Percentiles rank a stretch among this genome's conserved stretches.
Evolutionary conservation across 257 asterid genomes (phyloP).

Genomic region (Petunia axillaris): DNA sequence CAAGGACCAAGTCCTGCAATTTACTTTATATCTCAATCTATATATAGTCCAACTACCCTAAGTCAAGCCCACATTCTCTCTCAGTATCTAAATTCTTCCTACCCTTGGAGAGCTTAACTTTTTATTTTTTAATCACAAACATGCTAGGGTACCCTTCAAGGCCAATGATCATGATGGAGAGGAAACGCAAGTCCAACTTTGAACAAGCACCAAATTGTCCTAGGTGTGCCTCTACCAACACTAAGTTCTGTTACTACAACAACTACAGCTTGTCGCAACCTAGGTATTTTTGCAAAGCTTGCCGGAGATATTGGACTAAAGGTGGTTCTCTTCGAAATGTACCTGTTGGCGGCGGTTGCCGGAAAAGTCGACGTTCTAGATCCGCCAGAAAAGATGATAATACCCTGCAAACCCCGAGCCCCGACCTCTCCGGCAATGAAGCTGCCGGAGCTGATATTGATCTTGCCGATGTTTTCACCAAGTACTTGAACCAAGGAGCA

Average conservation of each 20-base stretch:
- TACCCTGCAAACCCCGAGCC: conserved; percentile 12
- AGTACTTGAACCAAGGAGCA: conserved; percentile 56
- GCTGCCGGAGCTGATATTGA: conserved; percentile 51
- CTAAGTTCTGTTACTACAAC: conserved; percentile 89
- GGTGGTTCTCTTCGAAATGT: conserved; percentile 82
- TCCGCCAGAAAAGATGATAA: conserved; percentile 32
- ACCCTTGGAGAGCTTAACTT: background rate
- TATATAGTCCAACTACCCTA: conserved; percentile 33
- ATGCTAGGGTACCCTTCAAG: conserved; percentile 42
- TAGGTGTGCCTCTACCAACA: conserved; percentile 81
- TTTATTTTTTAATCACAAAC: conserved; percentile 17
- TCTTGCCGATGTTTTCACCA: conserved; percentile 74
- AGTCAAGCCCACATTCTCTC: conserved; percentile 31
- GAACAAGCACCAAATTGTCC: conserved; percentile 82
- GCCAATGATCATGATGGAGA: conserved; percentile 43
- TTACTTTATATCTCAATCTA: conserved; percentile 31
- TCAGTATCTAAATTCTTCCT: conserved; percentile 12
- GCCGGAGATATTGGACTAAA: conserved; percentile 85
- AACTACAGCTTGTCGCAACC: conserved; percentile 85
- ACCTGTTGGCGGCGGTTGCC: conserved; percentile 81
- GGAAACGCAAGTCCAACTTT: conserved; percentile 50
- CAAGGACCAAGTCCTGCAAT: conserved; percentile 9
- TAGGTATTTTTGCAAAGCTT: conserved; percentile 80
- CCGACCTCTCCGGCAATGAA: background rate
- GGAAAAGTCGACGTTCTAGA: conserved; percentile 64